Conservation (phyloP, 2,329 filamentous ascomycete species). For the Akanthomyces uredinophilus region DNA sequence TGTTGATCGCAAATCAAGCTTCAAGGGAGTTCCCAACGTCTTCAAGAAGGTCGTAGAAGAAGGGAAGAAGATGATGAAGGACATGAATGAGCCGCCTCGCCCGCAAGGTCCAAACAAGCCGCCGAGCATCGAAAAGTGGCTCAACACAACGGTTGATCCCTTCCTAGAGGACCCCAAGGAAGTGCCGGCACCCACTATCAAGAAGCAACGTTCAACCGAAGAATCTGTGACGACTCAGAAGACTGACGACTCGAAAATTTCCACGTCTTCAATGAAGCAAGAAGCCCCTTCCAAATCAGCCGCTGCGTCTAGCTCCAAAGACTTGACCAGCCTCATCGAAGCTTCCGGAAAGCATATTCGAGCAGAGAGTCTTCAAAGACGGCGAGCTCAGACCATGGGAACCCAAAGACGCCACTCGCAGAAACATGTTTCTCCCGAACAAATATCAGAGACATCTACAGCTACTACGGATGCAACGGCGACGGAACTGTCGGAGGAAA, state of each 20-base stretch:
- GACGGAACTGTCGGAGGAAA: constrained; percentile 8
- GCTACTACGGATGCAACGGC: constrained; percentile 2
- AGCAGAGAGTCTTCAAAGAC: constrained; percentile 1
- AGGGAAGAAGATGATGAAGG: constrained; percentile 60
- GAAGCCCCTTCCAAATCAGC: neutral
- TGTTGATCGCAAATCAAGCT: constrained; percentile 49
- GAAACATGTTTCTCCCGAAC: neutral
- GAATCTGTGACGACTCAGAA: neutral
- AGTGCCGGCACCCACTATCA: constrained; percentile 14
- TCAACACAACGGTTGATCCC: constrained; percentile 58
- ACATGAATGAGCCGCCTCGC: constrained; percentile 52
- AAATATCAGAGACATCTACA: neutral
- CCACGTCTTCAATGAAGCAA: neutral
- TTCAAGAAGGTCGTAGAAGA: constrained; percentile 60
- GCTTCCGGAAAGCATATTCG: neutral
- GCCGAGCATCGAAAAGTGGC: constrained; percentile 61
- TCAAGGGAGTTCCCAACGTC: constrained; percentile 57
- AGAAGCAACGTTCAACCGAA: neutral
- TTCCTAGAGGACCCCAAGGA: constrained; percentile 43
- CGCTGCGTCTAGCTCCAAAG: neutral
- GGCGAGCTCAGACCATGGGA: constrained; percentile 2
- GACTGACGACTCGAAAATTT: neutral
- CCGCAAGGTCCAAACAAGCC: constrained; percentile 49
- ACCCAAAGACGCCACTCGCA: neutral
- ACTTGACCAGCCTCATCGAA: neutral